Evolutionary conservation across 2,329 filamentous ascomycete genomes (phyloP), one percentile per base, ranked within the genome.

Genomic region (Neofusicoccum kwambonambiense): DNA sequence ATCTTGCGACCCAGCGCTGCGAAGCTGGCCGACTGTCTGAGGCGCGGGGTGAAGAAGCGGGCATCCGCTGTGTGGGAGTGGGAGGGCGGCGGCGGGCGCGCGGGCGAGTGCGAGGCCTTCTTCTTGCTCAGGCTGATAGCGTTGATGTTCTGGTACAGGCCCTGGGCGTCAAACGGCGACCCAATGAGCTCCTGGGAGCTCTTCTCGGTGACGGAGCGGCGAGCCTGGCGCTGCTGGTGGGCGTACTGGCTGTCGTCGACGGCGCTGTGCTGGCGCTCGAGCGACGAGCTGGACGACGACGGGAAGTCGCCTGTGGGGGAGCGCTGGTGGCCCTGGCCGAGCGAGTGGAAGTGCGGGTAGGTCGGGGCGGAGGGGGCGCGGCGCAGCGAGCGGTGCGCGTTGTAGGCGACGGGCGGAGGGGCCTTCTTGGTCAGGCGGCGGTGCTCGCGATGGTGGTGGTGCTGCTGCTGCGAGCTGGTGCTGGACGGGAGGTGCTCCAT

Each of bases 21-120:
- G 72, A 81, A 76, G 71, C 77, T 80, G 67, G 77, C 75, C 62
- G 76, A 77, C 70, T 80, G 74, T 67, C 76, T 73, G 64, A 80
- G 77, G 64, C 70, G 72, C 58, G 73, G 74, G 34, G 71, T 65
- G 67, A 66, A 57, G 69, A 57, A 57, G 65, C 39, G 47, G 62
- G 68, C 69, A 67, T 74, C 72, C 58, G 69, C 61, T 27, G 72
- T 74, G 50, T 71, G 67, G 22, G 74, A 67, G 71, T 73, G 75
- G 64, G 67, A 67, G 45, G 70, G 72, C 64, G 70, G 70, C 35
- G 68, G 66, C n/a, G 73, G 66, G 66, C 66, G 70, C 65, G 64
- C 51, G 56, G 66, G 65, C 50, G 54, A 57, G 41, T 17, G 51
- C 27, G 60, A 64, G 37, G 35, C 11, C 35, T 51, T 39, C 17